Percentiles rank a stretch among this genome's conserved stretches.
phyloP scores from a whole-genome alignment of 306 rosid genomes.

The Castanospermum australe region DNA sequence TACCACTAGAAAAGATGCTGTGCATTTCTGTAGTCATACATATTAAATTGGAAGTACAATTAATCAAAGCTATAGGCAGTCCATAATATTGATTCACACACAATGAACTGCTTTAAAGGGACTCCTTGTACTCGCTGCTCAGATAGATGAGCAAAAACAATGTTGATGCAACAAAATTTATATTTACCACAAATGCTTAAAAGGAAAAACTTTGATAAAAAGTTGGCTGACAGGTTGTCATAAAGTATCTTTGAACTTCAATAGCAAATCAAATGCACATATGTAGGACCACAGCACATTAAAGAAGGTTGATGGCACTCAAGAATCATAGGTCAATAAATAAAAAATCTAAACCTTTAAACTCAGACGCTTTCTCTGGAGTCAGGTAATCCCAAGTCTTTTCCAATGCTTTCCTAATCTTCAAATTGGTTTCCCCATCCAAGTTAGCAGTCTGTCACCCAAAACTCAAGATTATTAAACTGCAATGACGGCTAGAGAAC shows the following conservation, averaged over 20 bases:
- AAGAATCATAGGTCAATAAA: slow-evolving; percentile 15
- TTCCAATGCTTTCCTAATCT: slow-evolving; percentile 85
- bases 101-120: slow-evolving; percentile 16
- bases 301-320: not conserved
- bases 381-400: slow-evolving; percentile 87
- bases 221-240: not conserved
- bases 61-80: not conserved
- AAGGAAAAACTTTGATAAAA: not conserved
- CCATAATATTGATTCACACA: not conserved
- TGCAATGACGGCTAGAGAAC: slow-evolving; percentile 2
- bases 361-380: slow-evolving; percentile 85
- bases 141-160: not conserved
- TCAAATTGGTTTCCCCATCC: slow-evolving; percentile 97
- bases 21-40: not conserved
- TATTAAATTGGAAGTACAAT: slow-evolving; percentile 23
- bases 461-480: slow-evolving; percentile 14
- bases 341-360: slow-evolving; percentile 60
- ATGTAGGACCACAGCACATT: not conserved
- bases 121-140: not conserved
- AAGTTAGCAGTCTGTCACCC: slow-evolving; percentile 82
- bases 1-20: not conserved
- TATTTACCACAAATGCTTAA: not conserved
- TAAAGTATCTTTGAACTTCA: slow-evolving; percentile 1
- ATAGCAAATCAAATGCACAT: slow-evolving; percentile 2
- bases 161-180: not conserved